Percentiles rank a stretch among this genome's conserved stretches.
phyloP scores from a whole-genome alignment of 441 rosid genomes.

The Kokia cookei region DNA sequence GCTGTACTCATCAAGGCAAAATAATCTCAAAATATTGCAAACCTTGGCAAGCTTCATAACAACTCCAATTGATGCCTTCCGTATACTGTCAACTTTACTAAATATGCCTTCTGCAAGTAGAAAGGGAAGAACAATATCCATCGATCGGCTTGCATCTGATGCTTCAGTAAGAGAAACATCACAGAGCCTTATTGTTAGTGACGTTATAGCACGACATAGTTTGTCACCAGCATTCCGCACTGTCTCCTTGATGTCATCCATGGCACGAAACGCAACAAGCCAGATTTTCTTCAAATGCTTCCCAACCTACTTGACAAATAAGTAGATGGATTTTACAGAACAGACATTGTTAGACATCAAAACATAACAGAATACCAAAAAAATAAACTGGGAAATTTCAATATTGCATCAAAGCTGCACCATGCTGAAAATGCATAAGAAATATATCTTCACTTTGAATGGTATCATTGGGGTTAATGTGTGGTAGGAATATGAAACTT shows the following conservation, averaged over 20 bases:
- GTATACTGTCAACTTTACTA: constrained; percentile 82
- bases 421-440: not conserved
- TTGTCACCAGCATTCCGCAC: constrained; percentile 96
- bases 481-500: not conserved
- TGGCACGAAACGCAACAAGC: constrained; percentile 90
- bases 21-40: constrained; percentile 19
- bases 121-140: constrained; percentile 83
- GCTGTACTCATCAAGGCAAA: not conserved
- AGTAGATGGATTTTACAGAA: not conserved
- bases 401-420: not conserved
- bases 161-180: constrained; percentile 84
- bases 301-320: constrained; percentile 40
- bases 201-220: constrained; percentile 70
- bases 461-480: not conserved
- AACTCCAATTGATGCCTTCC: constrained; percentile 92
- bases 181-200: constrained; percentile 87
- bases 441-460: not conserved
- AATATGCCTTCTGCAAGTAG: constrained; percentile 90
- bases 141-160: constrained; percentile 67
- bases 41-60: constrained; percentile 99
- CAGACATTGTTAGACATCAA: not conserved
- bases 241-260: constrained; percentile 99
- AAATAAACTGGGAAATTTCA: not conserved
- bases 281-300: constrained; percentile 80
- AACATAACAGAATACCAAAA: not conserved